A percentile compares a stretch with the other conserved stretches of the same genome.
These are phyloP conservation scores for Lumnitzera littorea DNA, from an alignment of 345 rosid species.

Conservation along the genomic window DNA sequence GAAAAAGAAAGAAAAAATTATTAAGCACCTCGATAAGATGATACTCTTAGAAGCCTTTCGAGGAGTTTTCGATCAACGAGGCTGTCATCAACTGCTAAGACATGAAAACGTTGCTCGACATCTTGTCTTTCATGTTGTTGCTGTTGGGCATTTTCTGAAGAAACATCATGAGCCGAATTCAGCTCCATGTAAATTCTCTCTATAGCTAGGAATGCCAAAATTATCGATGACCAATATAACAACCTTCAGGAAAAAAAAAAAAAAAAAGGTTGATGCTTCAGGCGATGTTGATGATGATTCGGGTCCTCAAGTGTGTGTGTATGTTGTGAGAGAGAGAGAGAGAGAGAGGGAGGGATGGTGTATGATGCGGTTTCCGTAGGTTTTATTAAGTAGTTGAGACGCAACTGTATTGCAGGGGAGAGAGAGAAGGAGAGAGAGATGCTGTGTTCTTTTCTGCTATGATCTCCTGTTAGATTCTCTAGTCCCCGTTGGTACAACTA, in stretches of 20 bases:
- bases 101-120: slow-evolving; percentile 32
- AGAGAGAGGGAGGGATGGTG: slow-evolving; percentile 2
- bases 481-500: slow-evolving; percentile 22
- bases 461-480: slow-evolving; percentile 32
- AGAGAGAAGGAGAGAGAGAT: neutral
- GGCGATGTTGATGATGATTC: neutral
- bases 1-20: too few relatives aligned
- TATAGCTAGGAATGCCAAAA: neutral
- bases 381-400: slow-evolving; percentile 20
- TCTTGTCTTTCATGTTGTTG: slow-evolving; percentile 1
- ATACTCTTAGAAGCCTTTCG: slow-evolving; percentile 39
- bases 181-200: slow-evolving; percentile 20
- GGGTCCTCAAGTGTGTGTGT: neutral
- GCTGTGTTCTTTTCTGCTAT: slow-evolving; percentile 1
- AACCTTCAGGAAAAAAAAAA: neutral
- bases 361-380: slow-evolving; percentile 12
- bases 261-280: neutral
- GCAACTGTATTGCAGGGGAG: slow-evolving; percentile 4
- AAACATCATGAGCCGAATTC: slow-evolving; percentile 12
- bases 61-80: slow-evolving; percentile 43
- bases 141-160: slow-evolving; percentile 4
- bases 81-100: slow-evolving; percentile 60
- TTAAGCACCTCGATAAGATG: slow-evolving; percentile 42
- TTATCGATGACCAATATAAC: neutral
- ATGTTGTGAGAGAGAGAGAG: slow-evolving; percentile 1